Evolutionary conservation across 371 early-diverging fungal genomes (phyloP), one percentile per base, ranked within the genome.

Genomic region (Lichtheimia corymbifera): DNA sequence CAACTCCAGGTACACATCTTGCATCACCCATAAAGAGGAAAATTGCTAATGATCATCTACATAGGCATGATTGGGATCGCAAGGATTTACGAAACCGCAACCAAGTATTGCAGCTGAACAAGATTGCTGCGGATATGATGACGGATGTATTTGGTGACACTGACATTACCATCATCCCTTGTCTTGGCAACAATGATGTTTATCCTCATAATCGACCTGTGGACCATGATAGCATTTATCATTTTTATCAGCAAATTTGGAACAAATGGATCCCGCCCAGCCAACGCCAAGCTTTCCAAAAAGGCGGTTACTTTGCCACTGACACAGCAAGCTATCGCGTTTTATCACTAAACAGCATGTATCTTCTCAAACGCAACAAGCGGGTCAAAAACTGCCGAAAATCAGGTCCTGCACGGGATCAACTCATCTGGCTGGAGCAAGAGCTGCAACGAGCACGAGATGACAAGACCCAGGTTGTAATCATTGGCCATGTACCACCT

Each of bases 171-270:
- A 76, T 87, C n/a, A 76, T 87, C 6, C 86, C 88, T n/a, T 79
- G 81, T 14, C 76, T 87, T 50, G 94, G 94, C 22, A 93, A 93
- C 78, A 93, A 93, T 71, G 94, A 93, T 67, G 80, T 90, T 3
- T 84, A 81, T 58, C 91, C 89, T 20, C 90, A 91, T 62, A 91
- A 93, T 69, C 82, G 65, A 51, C 67, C 72, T 15, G 66, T 66
- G 1, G 76, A 62, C 4, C 40, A 57, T 9, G 64, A 70, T 15
- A n/a, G 30, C 0, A 49, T 77, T 5, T 65, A 78, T 4, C 43
- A 54, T n/a, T 59, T 78, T 83, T 72, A 83, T 76, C 55, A 72
- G 64, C 41, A 61, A 55, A 61, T 89, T 25, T 91, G 88, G 88
- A 58, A 75, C 20, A 66, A 61, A 1, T 79, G 86, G 66, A 87